Base-by-base conservation (phyloP, 352 stramenopile species). In the Pythium folliculosum region DNA sequence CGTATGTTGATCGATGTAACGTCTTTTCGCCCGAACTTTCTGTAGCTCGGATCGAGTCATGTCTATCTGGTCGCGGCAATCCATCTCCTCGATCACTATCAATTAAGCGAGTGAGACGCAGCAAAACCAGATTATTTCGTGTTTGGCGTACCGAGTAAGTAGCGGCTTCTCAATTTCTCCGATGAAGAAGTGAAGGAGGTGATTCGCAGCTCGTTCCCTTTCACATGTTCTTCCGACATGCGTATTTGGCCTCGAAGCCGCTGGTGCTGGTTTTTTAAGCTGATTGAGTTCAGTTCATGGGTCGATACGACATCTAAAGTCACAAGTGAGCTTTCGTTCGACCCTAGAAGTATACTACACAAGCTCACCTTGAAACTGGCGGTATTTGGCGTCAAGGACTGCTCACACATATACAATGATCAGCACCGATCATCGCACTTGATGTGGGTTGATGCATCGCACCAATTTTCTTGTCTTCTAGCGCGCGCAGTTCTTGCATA, bases 401-500 rank as follows among this genome's bases (percentile, higher is more conserved):
- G 43, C 51, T 30, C 17, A 17, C 1, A 16, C 23, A 64, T n/a
- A 77, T 12, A 23, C 17, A 45, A 40, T 2, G 16, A 49, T 44
- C 44, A 17, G 32, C 1, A 38, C 55, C 13, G 2, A 47, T 16
- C 9, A 40, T 2, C 21, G 40, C 37, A 22, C 16, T 21, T 13
- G 16, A 5, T 38, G 19, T 25, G 21, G 0, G 71, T 8, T 25
- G 47, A 22, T 7, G 21, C 40, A 64, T 17, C 65, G 8, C 16
- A 89, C 84, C 71, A 7, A 63, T 74, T 56, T 80, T 69, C 22
- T 78, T 85, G 47, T 79, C 79, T 63, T 86, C 80, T 2, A 89
- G 61, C 0, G 27, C 51, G 16, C 73, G 59, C 9, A 92, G 51
- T 22, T 83, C 67, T n/a, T 52, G 59, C 66, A 6, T 66, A 60